These are phyloP conservation scores for Pseudonectria foliicola DNA, from an alignment of 2,329 filamentous ascomycete genomes.

Conservation along the genomic window DNA sequence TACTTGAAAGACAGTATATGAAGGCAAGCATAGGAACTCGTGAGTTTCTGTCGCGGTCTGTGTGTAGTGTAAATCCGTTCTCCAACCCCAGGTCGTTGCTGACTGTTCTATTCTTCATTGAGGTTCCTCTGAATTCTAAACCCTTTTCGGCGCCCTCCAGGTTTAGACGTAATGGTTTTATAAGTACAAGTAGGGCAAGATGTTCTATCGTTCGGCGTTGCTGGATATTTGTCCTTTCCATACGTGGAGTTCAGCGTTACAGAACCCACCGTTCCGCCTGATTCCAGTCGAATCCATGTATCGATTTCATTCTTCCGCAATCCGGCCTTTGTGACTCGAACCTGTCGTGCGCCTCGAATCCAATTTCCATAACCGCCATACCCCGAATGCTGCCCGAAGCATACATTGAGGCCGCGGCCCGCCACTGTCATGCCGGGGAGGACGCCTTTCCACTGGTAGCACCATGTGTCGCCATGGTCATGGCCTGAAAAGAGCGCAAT, in stretches of 20 bases:
- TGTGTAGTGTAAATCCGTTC: no score
- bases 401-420: slow-evolving; percentile 41
- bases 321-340: slow-evolving; percentile 38
- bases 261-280: slow-evolving; percentile 41
- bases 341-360: slow-evolving; percentile 53
- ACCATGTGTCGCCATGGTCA: slow-evolving; percentile 58
- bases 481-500: slow-evolving; percentile 58
- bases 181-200: slow-evolving; percentile 1
- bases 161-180: no score
- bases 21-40: no score
- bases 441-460: slow-evolving; percentile 39
- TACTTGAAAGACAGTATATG: no score
- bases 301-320: slow-evolving; percentile 37
- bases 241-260: slow-evolving; percentile 55
- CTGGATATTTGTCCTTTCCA: slow-evolving; percentile 46
- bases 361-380: slow-evolving; percentile 64
- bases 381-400: slow-evolving; percentile 59
- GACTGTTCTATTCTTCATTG: no score
- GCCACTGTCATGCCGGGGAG: slow-evolving; percentile 26
- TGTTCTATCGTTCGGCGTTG: slow-evolving; percentile 31
- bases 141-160: no score
- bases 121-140: no score
- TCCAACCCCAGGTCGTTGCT: no score
- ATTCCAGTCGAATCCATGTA: slow-evolving; percentile 56
- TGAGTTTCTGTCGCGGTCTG: no score